A percentile compares a stretch with the other conserved stretches of the same genome.
These are phyloP conservation scores for Aureobasidium mangrovei DNA, from an alignment of 2,329 filamentous ascomycete species.

Conservation along the genomic window DNA sequence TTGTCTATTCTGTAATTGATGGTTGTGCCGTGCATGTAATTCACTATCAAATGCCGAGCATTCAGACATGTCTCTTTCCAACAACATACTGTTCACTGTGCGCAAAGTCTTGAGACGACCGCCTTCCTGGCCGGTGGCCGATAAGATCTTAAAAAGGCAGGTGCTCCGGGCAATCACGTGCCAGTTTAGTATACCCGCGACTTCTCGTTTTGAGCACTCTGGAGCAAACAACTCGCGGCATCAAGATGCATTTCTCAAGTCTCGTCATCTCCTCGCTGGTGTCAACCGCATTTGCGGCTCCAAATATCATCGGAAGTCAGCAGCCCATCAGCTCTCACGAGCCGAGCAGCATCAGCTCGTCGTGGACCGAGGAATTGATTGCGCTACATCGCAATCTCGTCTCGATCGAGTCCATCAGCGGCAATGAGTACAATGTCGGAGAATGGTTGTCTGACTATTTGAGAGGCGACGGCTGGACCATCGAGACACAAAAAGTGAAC, in stretches of 20 bases:
- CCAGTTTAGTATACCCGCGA: background rate
- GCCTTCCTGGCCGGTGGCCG: background rate
- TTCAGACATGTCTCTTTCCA: background rate
- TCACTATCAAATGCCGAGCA: too few relatives aligned
- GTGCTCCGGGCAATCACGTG: background rate
- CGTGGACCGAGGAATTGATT: conserved; percentile 44
- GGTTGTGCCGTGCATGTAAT: too few relatives aligned
- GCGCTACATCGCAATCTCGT: conserved; percentile 68
- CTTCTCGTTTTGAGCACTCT: background rate
- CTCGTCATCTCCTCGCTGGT: background rate
- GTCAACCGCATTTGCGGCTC: background rate
- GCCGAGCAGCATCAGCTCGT: conserved; percentile 2
- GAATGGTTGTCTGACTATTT: conserved; percentile 62
- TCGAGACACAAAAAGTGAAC: conserved; percentile 49
- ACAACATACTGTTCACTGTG: too few relatives aligned
- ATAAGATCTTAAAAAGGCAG: background rate
- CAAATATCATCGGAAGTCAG: background rate
- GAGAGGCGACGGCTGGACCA: conserved; percentile 48
- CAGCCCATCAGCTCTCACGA: conserved; percentile 2
- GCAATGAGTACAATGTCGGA: conserved; percentile 60
- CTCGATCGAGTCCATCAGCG: conserved; percentile 61
- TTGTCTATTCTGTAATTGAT: too few relatives aligned
- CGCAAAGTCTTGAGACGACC: too few relatives aligned
- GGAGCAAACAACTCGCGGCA: background rate
- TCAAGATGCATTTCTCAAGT: background rate